phyloP scores from a whole-genome alignment of 306 rosid genomes.

The Quercus robur region DNA sequence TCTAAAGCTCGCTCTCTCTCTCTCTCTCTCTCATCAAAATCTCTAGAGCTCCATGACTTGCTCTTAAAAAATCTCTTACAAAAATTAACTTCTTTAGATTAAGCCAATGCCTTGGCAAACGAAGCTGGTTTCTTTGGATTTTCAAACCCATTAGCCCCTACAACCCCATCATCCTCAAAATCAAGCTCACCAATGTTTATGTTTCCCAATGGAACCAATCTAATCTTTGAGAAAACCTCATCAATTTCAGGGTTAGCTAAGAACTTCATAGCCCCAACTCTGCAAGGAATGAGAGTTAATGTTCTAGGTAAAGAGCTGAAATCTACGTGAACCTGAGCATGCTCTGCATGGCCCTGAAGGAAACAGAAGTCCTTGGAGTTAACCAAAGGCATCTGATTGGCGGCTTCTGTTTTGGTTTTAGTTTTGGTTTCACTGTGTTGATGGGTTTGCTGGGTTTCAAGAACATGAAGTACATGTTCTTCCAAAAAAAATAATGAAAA shows the following conservation, averaged over 20 bases:
- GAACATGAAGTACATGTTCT: too few relatives aligned
- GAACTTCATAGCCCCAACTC: constrained; percentile 60
- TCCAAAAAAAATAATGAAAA: too few relatives aligned
- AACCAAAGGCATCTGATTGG: constrained; percentile 59
- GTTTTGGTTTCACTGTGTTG: too few relatives aligned
- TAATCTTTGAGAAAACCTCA: constrained; percentile 65
- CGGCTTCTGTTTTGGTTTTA: too few relatives aligned
- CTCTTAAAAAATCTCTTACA: too few relatives aligned
- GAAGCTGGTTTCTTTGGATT: constrained; percentile 69
- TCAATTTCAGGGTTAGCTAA: constrained; percentile 81
- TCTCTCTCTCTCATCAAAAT: too few relatives aligned
- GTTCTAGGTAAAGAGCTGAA: constrained; percentile 42
- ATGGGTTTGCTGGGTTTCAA: too few relatives aligned
- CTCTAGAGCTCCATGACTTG: too few relatives aligned
- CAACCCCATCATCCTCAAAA: constrained; percentile 24
- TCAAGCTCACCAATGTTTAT: constrained; percentile 27
- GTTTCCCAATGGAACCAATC: constrained; percentile 43
- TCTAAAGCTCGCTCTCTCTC: too few relatives aligned
- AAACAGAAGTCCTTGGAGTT: constrained; percentile 86
- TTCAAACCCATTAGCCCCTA: constrained; percentile 33
- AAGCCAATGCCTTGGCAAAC: constrained; percentile 87
- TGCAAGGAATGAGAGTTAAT: constrained; percentile 67
- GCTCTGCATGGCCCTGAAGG: constrained; percentile 93
- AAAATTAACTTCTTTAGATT: constrained; percentile 40
- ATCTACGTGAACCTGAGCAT: constrained; percentile 62